Base-by-base conservation (phyloP, 495 filamentous ascomycete species). In the Neurospora sp. region DNA sequence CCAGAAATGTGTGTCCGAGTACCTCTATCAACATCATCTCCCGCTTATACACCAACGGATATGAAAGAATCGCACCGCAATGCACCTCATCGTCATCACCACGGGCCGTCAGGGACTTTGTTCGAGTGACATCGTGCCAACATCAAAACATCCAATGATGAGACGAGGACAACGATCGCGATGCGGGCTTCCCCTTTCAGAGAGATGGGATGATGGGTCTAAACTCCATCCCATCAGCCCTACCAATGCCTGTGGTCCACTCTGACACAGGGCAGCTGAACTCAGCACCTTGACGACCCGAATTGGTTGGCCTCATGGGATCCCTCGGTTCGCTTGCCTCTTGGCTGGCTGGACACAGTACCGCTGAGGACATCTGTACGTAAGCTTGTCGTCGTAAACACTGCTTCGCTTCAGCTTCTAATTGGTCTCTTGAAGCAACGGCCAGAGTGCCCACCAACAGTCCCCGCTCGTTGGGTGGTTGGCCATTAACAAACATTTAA, bases 201-300 rank as follows among this genome's bases (percentile, higher is more conserved):
- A 59, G 48, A 59, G 48, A 59, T 16, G 48, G 48, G 48, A 59
- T 31, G 48, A 59, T 22, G 48, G 48, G 4, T 22, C 48, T 31
- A 45, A 38, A 70, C 69, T 53, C 38, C 40, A 53, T 53, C 61
- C 68, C 72, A 48, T 70, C 72, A 73, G 72, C 72, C 72, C 72
- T 73, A 73, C 35, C 41, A 40, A 31, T 38, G 48, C 48, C 22
- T 31, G 22, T 7, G 48, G 48, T 31, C 53, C 53, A 61, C 53
- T 61, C 53, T 31, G 53, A 61, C 53, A 61, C 53, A 53, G n/a
- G 45, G 20, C 45, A 53, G 45, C 45, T 53, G 45, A 22, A 48
- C 45, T 48, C 45, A 22, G n/a, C 45, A 53, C 4, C 45, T 53
- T 22, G 20, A 48, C 44, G 44, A 20, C 44, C 44, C n/a, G n/a